These are phyloP conservation scores for Lolium multiflorum DNA, from an alignment of 176 grass and related monocot genomes.

Conservation along the genomic window DNA sequence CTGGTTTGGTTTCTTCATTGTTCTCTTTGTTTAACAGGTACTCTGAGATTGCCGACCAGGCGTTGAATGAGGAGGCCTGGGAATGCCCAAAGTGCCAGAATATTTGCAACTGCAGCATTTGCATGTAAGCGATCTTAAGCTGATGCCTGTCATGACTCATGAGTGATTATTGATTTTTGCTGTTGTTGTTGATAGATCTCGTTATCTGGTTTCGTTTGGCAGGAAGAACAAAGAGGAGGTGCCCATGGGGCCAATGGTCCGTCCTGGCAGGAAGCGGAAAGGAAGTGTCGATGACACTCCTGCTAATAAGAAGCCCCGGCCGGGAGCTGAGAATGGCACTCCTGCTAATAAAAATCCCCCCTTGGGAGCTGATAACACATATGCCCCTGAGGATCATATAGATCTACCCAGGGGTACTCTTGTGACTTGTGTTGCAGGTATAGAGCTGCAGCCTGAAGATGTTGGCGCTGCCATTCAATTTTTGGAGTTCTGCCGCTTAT, in stretches of 20 bases:
- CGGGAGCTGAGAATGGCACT: background rate
- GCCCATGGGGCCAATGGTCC: constrained; percentile 75
- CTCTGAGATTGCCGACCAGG: too few species aligned
- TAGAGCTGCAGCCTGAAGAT: constrained; percentile 56
- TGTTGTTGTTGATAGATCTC: background rate
- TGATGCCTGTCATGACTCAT: too few species aligned
- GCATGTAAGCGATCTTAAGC: too few species aligned
- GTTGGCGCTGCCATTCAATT: constrained; percentile 75
- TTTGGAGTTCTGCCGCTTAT: constrained; percentile 67
- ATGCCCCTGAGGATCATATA: constrained; percentile 25
- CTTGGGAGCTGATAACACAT: background rate
- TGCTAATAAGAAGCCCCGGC: background rate
- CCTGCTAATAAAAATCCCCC: background rate
- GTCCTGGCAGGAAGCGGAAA: constrained; percentile 57
- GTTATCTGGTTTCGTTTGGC: constrained; percentile 34
- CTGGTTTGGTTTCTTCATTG: too few species aligned
- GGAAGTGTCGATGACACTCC: background rate
- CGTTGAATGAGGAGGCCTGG: too few species aligned
- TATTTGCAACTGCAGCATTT: too few species aligned
- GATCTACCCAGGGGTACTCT: constrained; percentile 56
- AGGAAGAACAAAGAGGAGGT: constrained; percentile 75
- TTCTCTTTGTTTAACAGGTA: too few species aligned
- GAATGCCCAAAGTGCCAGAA: too few species aligned
- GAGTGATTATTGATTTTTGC: too few species aligned
- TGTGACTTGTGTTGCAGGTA: constrained; percentile 52